A percentile compares a stretch with the other conserved stretches of the same genome.
Evolutionary conservation across 2,329 filamentous ascomycete genomes (phyloP).

Genomic region (Grosmannia penicillata): DNA sequence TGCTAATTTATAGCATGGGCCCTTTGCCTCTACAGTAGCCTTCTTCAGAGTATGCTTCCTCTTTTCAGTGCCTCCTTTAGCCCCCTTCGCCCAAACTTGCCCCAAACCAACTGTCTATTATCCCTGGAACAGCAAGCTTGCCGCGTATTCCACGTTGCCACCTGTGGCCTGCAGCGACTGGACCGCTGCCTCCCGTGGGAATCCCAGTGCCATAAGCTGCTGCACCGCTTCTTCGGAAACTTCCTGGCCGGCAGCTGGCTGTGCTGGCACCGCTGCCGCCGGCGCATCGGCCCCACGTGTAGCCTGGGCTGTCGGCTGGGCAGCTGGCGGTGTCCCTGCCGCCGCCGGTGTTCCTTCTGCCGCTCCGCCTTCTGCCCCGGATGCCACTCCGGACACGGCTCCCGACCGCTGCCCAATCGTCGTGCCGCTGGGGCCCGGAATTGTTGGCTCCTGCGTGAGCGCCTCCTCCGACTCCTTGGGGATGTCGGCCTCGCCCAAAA

Average conservation of each 20-base stretch:
- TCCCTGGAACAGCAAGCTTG: conserved; percentile 55
- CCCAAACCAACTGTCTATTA: conserved; percentile 10
- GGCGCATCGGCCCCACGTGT: no score
- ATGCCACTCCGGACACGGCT: conserved; percentile 43
- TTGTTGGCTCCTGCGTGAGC: conserved; percentile 63
- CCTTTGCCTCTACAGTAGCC: no score
- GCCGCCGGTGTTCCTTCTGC: not conserved
- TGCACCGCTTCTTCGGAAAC: conserved; percentile 53
- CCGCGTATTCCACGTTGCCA: conserved; percentile 81
- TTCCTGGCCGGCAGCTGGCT: conserved; percentile 6
- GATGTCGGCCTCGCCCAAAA: conserved; percentile 85
- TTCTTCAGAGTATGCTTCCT: no score
- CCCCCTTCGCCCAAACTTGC: not conserved
- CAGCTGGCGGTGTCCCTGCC: not conserved
- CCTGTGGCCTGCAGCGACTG: conserved; percentile 68
- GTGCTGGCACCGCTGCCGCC: not conserved
- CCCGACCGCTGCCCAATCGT: conserved; percentile 75
- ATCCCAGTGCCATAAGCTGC: conserved; percentile 63
- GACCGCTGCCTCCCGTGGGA: conserved; percentile 60
- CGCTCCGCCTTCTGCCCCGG: not conserved
- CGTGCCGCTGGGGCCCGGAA: conserved; percentile 77
- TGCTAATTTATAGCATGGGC: no score
- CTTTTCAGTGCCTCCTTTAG: no score
- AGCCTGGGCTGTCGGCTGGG: not conserved
- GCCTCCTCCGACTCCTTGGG: conserved; percentile 68